A percentile compares a stretch with the other conserved stretches of the same genome.
phyloP scores from a whole-genome alignment of 2,329 filamentous ascomycete species.

The Penicillium sp. region DNA sequence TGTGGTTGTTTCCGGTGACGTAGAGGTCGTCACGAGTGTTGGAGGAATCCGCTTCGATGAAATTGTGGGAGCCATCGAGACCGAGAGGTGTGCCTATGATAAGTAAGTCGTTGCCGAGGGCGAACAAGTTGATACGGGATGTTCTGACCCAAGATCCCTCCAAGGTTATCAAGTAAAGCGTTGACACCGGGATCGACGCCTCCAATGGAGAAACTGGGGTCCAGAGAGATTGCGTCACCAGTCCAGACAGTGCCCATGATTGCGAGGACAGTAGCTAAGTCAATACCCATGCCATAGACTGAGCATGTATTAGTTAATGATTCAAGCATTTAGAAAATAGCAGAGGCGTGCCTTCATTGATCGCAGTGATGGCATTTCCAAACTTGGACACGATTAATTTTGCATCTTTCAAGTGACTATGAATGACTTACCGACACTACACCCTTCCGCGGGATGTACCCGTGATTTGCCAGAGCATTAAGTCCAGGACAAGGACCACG shows the following conservation, averaged over 20 bases:
- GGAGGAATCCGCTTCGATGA: slow-evolving; percentile 57
- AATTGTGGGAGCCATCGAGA: slow-evolving; percentile 55
- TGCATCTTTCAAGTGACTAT: fast-evolving
- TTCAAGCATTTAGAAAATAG: too few species aligned
- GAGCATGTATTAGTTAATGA: not conserved
- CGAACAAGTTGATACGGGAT: not conserved
- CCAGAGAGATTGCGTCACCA: slow-evolving; percentile 53
- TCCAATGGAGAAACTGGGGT: slow-evolving; percentile 55
- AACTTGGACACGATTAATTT: slow-evolving; percentile 23
- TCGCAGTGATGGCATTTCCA: slow-evolving; percentile 33
- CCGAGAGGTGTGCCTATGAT: slow-evolving; percentile 45
- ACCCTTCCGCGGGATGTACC: slow-evolving; percentile 44
- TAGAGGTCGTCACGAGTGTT: slow-evolving; percentile 57
- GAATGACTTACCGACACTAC: slow-evolving; percentile 29
- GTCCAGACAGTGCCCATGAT: slow-evolving; percentile 51
- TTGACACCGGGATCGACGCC: slow-evolving; percentile 41
- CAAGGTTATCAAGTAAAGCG: slow-evolving; percentile 46
- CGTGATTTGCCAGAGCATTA: slow-evolving; percentile 47
- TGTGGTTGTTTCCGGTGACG: slow-evolving; percentile 50
- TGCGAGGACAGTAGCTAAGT: slow-evolving; percentile 45
- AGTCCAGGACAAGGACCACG: slow-evolving; percentile 45
- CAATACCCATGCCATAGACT: slow-evolving; percentile 53
- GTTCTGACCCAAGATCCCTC: slow-evolving; percentile 44
- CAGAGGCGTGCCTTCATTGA: slow-evolving; percentile 32
- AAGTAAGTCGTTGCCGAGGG: not conserved